Percentiles rank a stretch among this genome's conserved stretches.
Evolutionary conservation across 2,329 filamentous ascomycete genomes (phyloP).

Genomic region (Colletotrichum costaricense): DNA sequence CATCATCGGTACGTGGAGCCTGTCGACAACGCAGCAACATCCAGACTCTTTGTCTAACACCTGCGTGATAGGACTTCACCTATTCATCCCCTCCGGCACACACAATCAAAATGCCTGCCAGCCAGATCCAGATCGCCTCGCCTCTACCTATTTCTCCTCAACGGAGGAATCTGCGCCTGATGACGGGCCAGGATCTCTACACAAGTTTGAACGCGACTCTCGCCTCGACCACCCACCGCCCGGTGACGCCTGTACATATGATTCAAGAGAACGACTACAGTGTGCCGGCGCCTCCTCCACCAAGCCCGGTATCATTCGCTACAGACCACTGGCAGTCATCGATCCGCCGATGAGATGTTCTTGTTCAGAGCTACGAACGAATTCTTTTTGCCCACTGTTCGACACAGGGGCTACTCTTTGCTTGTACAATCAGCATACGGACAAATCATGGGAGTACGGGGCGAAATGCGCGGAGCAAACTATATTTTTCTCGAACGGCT

Average conservation of each 20-base stretch:
- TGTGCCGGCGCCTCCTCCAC: conserved; percentile 73
- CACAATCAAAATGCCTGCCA: conserved; percentile 52
- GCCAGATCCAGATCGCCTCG: conserved; percentile 57
- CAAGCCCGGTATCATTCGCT: conserved; percentile 72
- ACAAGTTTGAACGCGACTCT: conserved; percentile 65
- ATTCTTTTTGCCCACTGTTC: background rate
- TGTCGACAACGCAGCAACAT: background rate
- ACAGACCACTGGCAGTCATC: conserved; percentile 64
- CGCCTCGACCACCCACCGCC: conserved; percentile 54
- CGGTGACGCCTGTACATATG: conserved; percentile 59
- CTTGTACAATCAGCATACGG: conserved; percentile 31
- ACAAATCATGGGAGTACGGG: conserved; percentile 22
- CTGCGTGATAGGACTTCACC: background rate
- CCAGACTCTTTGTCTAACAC: background rate
- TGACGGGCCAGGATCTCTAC: conserved; percentile 63
- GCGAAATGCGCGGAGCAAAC: conserved; percentile 26
- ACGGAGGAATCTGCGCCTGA: conserved; percentile 56
- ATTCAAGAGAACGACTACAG: conserved; percentile 70
- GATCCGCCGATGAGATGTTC: conserved; percentile 42
- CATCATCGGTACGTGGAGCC: conserved; percentile 13
- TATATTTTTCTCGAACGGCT: conserved; percentile 21
- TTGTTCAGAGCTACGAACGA: background rate
- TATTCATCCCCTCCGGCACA: background rate
- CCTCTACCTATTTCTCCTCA: conserved; percentile 60
- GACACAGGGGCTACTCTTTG: background rate